phyloP scores from a whole-genome alignment of 2,329 filamentous ascomycete species.

The Penicillium sp. region DNA sequence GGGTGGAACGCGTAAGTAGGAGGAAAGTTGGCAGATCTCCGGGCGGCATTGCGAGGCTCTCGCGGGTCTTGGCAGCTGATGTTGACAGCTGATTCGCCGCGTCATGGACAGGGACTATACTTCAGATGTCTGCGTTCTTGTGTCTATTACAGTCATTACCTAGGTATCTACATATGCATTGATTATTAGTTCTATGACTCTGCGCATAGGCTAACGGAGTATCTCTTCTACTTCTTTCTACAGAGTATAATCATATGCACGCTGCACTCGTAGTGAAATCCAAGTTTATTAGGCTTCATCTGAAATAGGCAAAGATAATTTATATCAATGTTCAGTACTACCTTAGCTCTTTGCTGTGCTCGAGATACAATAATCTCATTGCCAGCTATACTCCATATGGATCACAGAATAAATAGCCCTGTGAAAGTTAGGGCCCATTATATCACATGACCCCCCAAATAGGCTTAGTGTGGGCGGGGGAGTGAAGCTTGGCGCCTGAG shows the following conservation, averaged over 20 bases:
- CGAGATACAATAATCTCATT: neutral
- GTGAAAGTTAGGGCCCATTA: slow-evolving; percentile 18
- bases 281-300: neutral
- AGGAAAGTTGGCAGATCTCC: slow-evolving; percentile 15
- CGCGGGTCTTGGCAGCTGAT: slow-evolving; percentile 19
- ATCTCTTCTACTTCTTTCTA: neutral
- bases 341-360: too few relatives aligned
- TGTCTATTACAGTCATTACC: neutral
- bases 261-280: neutral
- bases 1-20: slow-evolving; percentile 14
- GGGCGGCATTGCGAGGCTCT: slow-evolving; percentile 14
- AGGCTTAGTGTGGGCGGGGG: slow-evolving; percentile 22
- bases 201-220: neutral
- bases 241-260: neutral
- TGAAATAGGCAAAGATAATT: neutral
- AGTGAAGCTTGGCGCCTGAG: slow-evolving; percentile 27
- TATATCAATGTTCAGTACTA: neutral
- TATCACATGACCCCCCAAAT: slow-evolving; percentile 23
- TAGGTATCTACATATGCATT: too few relatives aligned
- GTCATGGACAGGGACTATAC: neutral
- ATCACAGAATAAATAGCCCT: slow-evolving; percentile 21
- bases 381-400: neutral
- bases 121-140: neutral
- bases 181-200: neutral
- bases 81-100: slow-evolving; percentile 2